Conservation (phyloP, 495 filamentous ascomycete genomes). For the Lindgomyces ingoldianus region DNA sequence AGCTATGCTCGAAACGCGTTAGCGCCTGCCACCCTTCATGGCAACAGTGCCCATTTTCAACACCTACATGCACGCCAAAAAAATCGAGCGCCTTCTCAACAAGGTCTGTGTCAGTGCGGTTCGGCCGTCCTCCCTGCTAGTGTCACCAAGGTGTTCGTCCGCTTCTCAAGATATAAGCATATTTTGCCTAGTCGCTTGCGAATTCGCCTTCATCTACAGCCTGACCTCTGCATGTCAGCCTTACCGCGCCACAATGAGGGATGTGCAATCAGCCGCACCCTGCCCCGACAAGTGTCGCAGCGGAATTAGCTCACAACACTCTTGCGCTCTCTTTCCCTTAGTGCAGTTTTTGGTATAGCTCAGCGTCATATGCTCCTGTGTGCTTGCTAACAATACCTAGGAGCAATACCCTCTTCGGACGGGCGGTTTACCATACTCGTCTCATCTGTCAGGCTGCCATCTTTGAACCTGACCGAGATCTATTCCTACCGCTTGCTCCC, state of each 20-base stretch:
- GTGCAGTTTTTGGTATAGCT: constrained; percentile 11
- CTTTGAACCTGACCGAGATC: constrained; percentile 9
- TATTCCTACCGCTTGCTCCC: constrained; percentile 7
- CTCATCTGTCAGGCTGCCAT: constrained; percentile 11
- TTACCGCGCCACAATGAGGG: neutral
- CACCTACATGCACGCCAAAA: too few species aligned
- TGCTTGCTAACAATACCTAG: constrained; percentile 8
- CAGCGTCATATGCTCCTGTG: constrained; percentile 9
- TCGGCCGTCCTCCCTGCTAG: neutral
- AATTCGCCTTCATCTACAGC: constrained; percentile 7
- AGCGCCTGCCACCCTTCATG: too few species aligned
- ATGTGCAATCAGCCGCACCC: constrained; percentile 8
- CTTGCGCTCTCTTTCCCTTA: constrained; percentile 1
- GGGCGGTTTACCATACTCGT: constrained; percentile 3
- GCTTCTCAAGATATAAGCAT: too few species aligned
- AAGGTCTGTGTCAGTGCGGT: neutral
- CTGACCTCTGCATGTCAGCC: neutral
- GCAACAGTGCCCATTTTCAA: too few species aligned
- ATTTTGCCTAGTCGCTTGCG: neutral
- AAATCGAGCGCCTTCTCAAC: neutral
- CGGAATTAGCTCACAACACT: constrained; percentile 1
- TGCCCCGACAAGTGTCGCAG: neutral
- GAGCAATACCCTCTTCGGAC: constrained; percentile 6
- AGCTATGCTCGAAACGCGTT: too few species aligned
- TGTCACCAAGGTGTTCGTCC: neutral